phyloP scores from a whole-genome alignment of 1,139 yeast genomes.

The Candida buenavistaensis region DNA sequence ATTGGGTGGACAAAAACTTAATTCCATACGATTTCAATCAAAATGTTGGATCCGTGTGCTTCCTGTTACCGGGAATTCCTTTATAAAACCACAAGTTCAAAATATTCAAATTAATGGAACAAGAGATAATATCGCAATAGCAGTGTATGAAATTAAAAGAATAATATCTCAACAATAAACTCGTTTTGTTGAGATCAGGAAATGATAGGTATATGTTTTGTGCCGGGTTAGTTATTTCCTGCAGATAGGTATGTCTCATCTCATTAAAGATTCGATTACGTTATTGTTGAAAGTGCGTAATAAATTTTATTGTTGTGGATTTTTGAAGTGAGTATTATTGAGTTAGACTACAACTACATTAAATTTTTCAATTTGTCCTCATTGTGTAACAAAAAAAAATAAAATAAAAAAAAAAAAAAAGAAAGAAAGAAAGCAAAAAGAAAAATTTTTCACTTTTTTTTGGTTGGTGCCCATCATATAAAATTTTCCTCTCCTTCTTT shows the following conservation, averaged over 20 bases:
- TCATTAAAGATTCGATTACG: too few relatives aligned
- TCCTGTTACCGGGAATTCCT: conserved; percentile 12
- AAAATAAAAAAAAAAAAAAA: conserved; percentile 13
- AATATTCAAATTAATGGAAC: conserved; percentile 5
- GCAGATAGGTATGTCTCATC: too few relatives aligned
- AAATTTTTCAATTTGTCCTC: too few relatives aligned
- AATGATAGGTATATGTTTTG: not conserved
- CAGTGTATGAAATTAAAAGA: conserved; percentile 4
- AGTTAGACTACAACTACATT: too few relatives aligned
- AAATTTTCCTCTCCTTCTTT: conserved; percentile 15
- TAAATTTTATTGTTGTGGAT: too few relatives aligned
- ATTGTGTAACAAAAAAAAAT: conserved; percentile 10
- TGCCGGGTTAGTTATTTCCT: conserved; percentile 1
- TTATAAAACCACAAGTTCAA: not conserved
- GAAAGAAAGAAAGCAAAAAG: conserved; percentile 4
- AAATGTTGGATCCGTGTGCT: conserved; percentile 28
- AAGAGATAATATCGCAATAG: conserved; percentile 8
- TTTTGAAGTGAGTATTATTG: too few relatives aligned
- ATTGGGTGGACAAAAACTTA: conserved; percentile 24
- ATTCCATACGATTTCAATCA: conserved; percentile 25
- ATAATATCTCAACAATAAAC: not conserved
- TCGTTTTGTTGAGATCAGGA: too few relatives aligned
- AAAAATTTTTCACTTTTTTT: conserved; percentile 19
- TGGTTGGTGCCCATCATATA: conserved; percentile 17
- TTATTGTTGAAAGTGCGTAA: too few relatives aligned